These are phyloP conservation scores for Coniochaeta prunicola DNA, from an alignment of 2,329 filamentous ascomycete genomes.

Conservation along the genomic window DNA sequence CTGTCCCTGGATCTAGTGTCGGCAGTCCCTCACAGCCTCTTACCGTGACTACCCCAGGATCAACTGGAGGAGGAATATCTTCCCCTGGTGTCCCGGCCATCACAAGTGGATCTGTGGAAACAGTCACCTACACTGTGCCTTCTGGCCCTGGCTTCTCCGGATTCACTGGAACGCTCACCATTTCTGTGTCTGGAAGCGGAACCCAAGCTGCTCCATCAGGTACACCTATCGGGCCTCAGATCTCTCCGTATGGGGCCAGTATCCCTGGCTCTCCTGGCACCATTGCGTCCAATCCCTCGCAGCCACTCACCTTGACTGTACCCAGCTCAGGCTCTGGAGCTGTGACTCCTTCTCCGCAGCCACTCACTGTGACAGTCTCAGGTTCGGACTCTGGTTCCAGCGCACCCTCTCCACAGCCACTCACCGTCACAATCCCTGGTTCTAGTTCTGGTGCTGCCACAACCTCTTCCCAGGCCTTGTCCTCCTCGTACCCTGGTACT, in stretches of 20 bases:
- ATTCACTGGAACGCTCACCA: slow-evolving; percentile 9
- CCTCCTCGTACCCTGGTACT: background rate
- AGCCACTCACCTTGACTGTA: background rate
- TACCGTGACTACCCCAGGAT: background rate
- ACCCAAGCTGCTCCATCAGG: background rate
- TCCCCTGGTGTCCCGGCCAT: background rate
- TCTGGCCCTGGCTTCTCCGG: slow-evolving; percentile 5
- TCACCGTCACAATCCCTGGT: background rate
- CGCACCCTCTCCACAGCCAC: background rate
- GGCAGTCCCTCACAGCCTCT: background rate
- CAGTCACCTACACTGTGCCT: background rate
- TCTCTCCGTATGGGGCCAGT: background rate
- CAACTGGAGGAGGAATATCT: background rate
- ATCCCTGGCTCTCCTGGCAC: background rate
- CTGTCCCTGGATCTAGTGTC: background rate
- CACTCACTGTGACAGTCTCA: slow-evolving; percentile 7
- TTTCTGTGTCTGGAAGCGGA: slow-evolving; percentile 1
- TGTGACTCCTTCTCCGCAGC: background rate
- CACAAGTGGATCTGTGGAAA: background rate
- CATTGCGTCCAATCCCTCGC: background rate
- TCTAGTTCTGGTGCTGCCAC: background rate
- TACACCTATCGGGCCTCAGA: background rate
- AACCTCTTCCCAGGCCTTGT: background rate
- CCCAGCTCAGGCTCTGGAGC: background rate
- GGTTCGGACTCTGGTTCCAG: background rate